Percentiles rank a stretch among this genome's conserved stretches.
Conservation (phyloP, 257 asterid genomes). For the Primulina tabacum region DNA sequence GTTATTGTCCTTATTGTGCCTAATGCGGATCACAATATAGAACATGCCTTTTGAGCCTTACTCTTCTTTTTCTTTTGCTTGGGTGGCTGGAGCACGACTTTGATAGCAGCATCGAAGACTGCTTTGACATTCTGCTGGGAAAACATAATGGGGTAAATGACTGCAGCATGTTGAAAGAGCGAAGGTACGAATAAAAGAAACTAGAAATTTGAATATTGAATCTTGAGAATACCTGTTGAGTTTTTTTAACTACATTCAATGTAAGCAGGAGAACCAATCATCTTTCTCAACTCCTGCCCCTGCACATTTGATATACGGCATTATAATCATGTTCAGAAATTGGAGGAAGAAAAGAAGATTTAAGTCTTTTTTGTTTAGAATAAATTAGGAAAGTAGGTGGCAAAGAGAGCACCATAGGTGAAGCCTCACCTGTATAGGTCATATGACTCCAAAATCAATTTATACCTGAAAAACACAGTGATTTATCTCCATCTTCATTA, state of each 20-base stretch:
- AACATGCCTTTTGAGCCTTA: too few relatives aligned
- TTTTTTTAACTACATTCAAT: conserved; percentile 37
- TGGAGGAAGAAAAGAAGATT: background rate
- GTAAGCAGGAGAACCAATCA: conserved; percentile 29
- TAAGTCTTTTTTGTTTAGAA: background rate
- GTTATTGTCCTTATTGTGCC: too few relatives aligned
- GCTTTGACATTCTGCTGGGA: conserved; percentile 32
- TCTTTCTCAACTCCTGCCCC: conserved; percentile 36
- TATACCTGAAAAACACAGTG: too few relatives aligned
- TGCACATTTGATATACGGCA: background rate
- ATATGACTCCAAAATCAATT: too few relatives aligned
- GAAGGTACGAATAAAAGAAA: background rate
- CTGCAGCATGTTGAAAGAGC: background rate
- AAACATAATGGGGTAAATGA: background rate
- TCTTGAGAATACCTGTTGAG: conserved; percentile 24
- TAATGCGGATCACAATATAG: too few relatives aligned
- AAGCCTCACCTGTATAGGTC: accelerated
- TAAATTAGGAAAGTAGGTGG: too few relatives aligned
- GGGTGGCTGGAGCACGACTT: conserved; percentile 39
- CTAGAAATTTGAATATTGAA: background rate
- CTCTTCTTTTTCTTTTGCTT: conserved; percentile 32
- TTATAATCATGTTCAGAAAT: background rate
- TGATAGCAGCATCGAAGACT: conserved; percentile 36
- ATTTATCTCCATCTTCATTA: too few relatives aligned
- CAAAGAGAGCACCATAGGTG: too few relatives aligned